phyloP scores from a whole-genome alignment of 352 stramenopile species.

The Globisporangium spiculum region DNA sequence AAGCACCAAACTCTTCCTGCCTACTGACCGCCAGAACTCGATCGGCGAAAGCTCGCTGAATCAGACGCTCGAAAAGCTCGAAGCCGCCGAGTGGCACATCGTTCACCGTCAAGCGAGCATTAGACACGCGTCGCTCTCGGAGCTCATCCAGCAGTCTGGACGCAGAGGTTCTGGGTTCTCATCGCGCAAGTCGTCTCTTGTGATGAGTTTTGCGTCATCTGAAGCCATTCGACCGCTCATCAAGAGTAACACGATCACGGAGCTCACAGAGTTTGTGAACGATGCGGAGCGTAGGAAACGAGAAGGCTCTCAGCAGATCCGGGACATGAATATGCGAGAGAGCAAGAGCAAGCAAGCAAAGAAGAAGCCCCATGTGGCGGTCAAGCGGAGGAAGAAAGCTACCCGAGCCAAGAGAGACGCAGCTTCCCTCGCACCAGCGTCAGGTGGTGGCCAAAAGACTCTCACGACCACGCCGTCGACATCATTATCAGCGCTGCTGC shows the following conservation, averaged over 20 bases:
- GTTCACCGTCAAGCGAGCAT: conserved; percentile 36
- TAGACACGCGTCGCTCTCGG: conserved; percentile 19
- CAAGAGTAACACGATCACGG: conserved; percentile 18
- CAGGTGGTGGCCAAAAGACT: neutral
- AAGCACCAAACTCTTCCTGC: neutral
- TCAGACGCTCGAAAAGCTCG: conserved; percentile 34
- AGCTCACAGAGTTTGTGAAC: conserved; percentile 29
- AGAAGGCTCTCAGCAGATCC: neutral
- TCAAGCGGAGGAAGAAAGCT: conserved; percentile 7
- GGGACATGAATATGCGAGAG: neutral
- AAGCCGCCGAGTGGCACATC: conserved; percentile 49
- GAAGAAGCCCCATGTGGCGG: neutral
- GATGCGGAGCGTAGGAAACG: conserved; percentile 36
- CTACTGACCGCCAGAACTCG: conserved; percentile 3
- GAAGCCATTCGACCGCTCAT: neutral
- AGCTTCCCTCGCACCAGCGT: neutral
- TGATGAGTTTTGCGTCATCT: neutral
- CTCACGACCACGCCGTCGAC: conserved; percentile 12
- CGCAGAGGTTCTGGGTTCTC: neutral
- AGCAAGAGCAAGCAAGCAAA: neutral
- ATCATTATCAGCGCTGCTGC: conserved; percentile 36
- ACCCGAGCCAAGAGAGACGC: neutral
- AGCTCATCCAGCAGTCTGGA: conserved; percentile 16
- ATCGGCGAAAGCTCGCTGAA: conserved; percentile 21
- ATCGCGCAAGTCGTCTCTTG: conserved; percentile 6